phyloP scores from a whole-genome alignment of 2,329 filamentous ascomycete species.

The Cladosporium colombiae region DNA sequence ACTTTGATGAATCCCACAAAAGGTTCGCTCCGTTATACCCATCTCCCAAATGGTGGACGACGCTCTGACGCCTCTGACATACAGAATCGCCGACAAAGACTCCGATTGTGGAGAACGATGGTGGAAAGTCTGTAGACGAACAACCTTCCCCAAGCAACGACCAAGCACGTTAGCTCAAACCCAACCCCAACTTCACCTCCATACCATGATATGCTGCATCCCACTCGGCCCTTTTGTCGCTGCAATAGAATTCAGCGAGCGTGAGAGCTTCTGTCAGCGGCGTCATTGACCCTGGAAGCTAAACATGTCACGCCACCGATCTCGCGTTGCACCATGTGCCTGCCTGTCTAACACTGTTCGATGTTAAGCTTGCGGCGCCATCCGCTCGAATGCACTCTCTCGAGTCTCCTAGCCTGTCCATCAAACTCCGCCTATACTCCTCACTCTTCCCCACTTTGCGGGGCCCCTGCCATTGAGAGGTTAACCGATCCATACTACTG shows the following conservation, averaged over 20 bases:
- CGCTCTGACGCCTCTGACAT: neutral
- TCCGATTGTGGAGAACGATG: constrained; percentile 7
- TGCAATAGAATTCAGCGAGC: neutral
- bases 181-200: constrained; percentile 15
- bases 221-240: constrained; percentile 19
- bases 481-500: neutral
- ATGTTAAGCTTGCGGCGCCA: constrained; percentile 12
- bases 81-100: neutral
- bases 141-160: constrained; percentile 10
- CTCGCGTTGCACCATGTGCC: constrained; percentile 3
- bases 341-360: neutral
- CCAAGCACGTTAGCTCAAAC: constrained; percentile 12
- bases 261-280: neutral
- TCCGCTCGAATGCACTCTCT: neutral
- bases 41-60: neutral
- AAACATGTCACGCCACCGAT: constrained; percentile 15
- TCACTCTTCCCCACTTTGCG: constrained; percentile 18
- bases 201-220: neutral
- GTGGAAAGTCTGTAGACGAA: constrained; percentile 1
- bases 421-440: constrained; percentile 2
- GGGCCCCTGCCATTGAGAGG: constrained; percentile 6
- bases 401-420: neutral
- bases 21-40: neutral
- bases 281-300: neutral
- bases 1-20: neutral